Base-by-base conservation (phyloP, 2,329 filamentous ascomycete genomes). In the Pseudocercospora cruenta region DNA sequence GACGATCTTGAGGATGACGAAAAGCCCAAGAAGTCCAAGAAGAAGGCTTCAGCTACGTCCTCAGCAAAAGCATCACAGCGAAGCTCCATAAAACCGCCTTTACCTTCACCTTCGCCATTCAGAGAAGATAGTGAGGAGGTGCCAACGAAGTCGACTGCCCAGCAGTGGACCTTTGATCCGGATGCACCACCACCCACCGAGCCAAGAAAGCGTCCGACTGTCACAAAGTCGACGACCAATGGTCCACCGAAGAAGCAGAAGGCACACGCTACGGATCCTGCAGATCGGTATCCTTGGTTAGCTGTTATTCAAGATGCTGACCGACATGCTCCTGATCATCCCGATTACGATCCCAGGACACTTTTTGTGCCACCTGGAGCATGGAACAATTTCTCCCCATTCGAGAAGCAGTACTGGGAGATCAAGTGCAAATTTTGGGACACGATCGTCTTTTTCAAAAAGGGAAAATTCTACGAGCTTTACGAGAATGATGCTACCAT, bases 381-480 rank as follows among this genome's bases (percentile, higher is more conserved):
- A 0, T 96, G 90, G 89, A 81, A 82, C 31, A 90, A 91, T 26
- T 97, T 99, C 77, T 96, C 94, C 0, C 87, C 94, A 0, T 99
- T 99, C 70, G 95, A 99, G 80, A 96, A 93, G 78, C 95, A 99
- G 77, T 99, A 99, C 78, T 99, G 95, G 95, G 93, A 96, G 75
- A 98, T 99, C 79, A 99, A 99, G 82, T 91, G 94, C 78, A 97
- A 97, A 73, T 92, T 96, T 71, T 98, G 92, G 91, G 93, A 97
- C 71, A 97, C 94, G 0, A 90, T 99, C 54, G 94, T 99, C 16
- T 99, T 99, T 81, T 99, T 99, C 88, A 99, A 98, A 80, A 99
- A 99, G 83, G 95, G 95, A 75, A 99, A 99, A 75, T 99, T 99
- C 80, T 99, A 97, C 76, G 95, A 99, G 78, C 85, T 99, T 0